Conservation (phyloP, 352 stramenopile genomes). For the Phytophthora citricola region DNA sequence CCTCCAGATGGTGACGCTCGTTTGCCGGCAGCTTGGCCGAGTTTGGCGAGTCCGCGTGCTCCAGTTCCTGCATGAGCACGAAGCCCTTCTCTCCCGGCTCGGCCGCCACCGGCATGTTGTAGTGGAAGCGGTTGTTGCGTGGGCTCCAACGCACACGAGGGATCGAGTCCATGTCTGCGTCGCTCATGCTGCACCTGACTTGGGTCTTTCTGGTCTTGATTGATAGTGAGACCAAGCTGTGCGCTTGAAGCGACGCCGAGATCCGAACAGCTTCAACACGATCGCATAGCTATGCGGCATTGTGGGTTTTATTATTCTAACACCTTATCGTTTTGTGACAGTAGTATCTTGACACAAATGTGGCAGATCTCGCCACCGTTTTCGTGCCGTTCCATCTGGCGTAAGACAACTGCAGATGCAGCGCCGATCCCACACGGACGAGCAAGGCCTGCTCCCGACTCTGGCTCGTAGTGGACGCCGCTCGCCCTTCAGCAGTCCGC, state of each 20-base stretch:
- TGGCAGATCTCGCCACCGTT: background rate
- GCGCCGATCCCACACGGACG: slow-evolving; percentile 28
- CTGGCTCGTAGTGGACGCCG: slow-evolving; percentile 24
- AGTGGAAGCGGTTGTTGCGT: slow-evolving; percentile 82
- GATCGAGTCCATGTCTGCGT: slow-evolving; percentile 55
- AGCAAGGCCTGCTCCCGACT: slow-evolving; percentile 29
- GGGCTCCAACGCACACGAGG: slow-evolving; percentile 76
- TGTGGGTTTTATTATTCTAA: too few relatives aligned
- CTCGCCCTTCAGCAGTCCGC: slow-evolving; percentile 29
- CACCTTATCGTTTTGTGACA: background rate
- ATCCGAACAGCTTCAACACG: background rate
- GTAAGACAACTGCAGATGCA: slow-evolving; percentile 20
- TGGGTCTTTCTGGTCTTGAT: background rate
- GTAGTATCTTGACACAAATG: background rate
- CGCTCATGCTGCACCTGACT: background rate
- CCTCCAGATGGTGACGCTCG: slow-evolving; percentile 60
- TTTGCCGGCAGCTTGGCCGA: slow-evolving; percentile 48
- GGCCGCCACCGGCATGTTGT: slow-evolving; percentile 65
- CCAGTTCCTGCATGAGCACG: slow-evolving; percentile 75
- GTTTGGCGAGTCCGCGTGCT: slow-evolving; percentile 55
- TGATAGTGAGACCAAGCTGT: slow-evolving; percentile 1
- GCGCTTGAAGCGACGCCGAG: background rate
- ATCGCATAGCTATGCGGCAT: too few relatives aligned
- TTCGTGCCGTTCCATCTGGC: background rate
- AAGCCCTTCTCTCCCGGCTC: slow-evolving; percentile 70